phyloP scores from a whole-genome alignment of 2,329 filamentous ascomycete genomes.

The Diaporthe humulicola region DNA sequence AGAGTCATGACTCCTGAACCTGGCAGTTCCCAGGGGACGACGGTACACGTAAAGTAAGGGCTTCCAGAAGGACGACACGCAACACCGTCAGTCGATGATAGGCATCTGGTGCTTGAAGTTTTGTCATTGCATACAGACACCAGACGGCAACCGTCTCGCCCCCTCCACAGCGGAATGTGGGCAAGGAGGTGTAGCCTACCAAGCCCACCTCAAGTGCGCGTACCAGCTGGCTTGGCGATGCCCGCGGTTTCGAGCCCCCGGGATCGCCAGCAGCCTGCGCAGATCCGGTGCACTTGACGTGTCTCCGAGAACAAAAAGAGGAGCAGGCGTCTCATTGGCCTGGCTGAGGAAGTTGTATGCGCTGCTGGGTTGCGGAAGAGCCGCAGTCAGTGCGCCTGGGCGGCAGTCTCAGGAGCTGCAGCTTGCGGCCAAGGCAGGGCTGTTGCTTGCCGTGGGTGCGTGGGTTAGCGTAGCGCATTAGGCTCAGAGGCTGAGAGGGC shows the following conservation, averaged over 20 bases:
- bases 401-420: constrained; percentile 27
- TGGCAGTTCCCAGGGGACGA: not conserved
- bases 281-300: constrained; percentile 14
- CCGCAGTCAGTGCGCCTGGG: constrained; percentile 24
- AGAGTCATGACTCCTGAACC: not conserved
- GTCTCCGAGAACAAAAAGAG: not conserved
- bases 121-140: constrained; percentile 20
- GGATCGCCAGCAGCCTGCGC: constrained; percentile 29
- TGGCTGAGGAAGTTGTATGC: not conserved
- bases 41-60: constrained; percentile 8
- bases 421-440: not conserved
- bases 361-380: constrained; percentile 3
- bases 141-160: constrained; percentile 28
- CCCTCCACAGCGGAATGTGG: constrained; percentile 2
- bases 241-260: constrained; percentile 25
- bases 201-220: too few relatives aligned
- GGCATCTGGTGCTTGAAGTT: constrained; percentile 3
- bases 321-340: not conserved
- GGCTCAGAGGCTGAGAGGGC: not conserved
- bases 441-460: not conserved
- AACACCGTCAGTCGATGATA: constrained; percentile 20
- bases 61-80: constrained; percentile 5
- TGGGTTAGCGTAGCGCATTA: too few relatives aligned
- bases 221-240: not conserved
- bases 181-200: not conserved